These are phyloP conservation scores for Ambrosiella xylebori DNA, from an alignment of 2,329 filamentous ascomycete genomes.

Conservation along the genomic window DNA sequence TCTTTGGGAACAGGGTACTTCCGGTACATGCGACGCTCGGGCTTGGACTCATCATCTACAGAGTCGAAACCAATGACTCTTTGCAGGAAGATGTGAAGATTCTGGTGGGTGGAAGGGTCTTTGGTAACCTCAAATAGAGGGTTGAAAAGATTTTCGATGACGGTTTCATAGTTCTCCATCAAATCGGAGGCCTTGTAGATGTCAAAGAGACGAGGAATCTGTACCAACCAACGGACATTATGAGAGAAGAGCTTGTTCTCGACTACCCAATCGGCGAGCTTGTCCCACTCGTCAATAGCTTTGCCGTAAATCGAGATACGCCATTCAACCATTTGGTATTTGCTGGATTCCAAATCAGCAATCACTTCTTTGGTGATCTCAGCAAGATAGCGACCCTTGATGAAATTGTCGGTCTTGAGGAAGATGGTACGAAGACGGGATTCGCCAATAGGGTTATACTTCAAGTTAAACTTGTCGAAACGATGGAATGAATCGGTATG, in stretches of 20 bases:
- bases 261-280: conserved; percentile 88
- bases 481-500: conserved; percentile 97
- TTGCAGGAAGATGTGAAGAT: conserved; percentile 87
- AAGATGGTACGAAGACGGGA: conserved; percentile 95
- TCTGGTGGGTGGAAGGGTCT: conserved; percentile 70
- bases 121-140: conserved; percentile 89
- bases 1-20: conserved; percentile 84
- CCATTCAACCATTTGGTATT: conserved; percentile 99
- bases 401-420: conserved; percentile 95
- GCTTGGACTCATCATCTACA: conserved; percentile 95
- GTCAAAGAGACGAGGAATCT: conserved; percentile 85
- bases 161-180: conserved; percentile 79
- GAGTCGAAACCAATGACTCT: conserved; percentile 93
- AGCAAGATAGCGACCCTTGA: conserved; percentile 84
- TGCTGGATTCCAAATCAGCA: conserved; percentile 89
- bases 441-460: conserved; percentile 95
- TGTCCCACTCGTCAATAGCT: conserved; percentile 90
- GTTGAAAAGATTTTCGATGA: conserved; percentile 80
- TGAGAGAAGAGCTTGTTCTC: conserved; percentile 97
- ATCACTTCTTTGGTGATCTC: conserved; percentile 98
- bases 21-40: conserved; percentile 80
- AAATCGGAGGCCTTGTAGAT: conserved; percentile 82
- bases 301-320: conserved; percentile 94
- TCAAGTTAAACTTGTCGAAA: conserved; percentile 98
- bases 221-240: conserved; percentile 93